Evolutionary conservation across 83 land plant species (phyloP).

Genomic region (Picea mariana): DNA sequence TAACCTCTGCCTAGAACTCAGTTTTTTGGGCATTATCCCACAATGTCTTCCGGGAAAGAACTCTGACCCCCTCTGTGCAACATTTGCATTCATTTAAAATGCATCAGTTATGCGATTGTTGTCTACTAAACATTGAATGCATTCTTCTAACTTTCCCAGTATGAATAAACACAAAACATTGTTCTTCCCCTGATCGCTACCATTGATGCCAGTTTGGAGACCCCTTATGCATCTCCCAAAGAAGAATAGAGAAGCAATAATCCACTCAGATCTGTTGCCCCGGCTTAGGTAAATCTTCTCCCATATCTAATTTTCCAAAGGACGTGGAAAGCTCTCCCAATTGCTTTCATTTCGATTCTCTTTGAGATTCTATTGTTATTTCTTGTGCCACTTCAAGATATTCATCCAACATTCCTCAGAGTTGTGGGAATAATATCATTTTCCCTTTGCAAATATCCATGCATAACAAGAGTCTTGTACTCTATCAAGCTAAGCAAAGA

Average conservation of each 20-base stretch:
- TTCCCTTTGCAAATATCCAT: conserved; percentile 90
- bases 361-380: conserved; percentile 76
- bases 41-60: too few relatives aligned
- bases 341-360: conserved; percentile 97
- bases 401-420: conserved; percentile 35
- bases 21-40: too few relatives aligned
- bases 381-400: conserved; percentile 80
- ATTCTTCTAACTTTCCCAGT: conserved; percentile 53
- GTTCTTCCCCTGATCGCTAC: conserved; percentile 44
- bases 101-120: conserved; percentile 49
- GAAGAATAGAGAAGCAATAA: conserved; percentile 46
- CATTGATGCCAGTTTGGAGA: conserved; percentile 31
- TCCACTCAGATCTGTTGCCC: conserved; percentile 46
- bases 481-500: conserved; percentile 95
- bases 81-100: too few relatives aligned
- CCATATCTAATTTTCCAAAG: conserved; percentile 68
- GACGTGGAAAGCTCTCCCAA: conserved; percentile 97
- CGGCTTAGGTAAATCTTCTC: conserved; percentile 42
- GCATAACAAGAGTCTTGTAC: conserved; percentile 97
- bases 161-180: conserved; percentile 50
- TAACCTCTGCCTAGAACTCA: too few relatives aligned
- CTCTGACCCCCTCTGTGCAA: too few relatives aligned
- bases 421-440: conserved; percentile 92
- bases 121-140: conserved; percentile 42
- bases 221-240: conserved; percentile 43